phyloP scores from a whole-genome alignment of 2,329 filamentous ascomycete genomes.

The Grosmannia penicillata region DNA sequence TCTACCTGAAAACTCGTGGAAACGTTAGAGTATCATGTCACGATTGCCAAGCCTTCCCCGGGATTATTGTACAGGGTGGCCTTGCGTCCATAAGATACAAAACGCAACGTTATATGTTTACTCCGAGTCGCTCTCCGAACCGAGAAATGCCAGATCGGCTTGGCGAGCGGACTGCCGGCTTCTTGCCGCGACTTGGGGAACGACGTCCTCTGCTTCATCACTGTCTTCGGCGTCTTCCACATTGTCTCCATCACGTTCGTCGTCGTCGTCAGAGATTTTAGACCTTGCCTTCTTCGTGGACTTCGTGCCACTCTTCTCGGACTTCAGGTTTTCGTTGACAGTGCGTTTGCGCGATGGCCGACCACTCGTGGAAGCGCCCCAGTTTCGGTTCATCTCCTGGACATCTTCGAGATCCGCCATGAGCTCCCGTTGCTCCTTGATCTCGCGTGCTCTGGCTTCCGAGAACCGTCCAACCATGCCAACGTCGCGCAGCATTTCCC shows the following conservation, averaged over 20 bases:
- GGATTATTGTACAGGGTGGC: too few relatives aligned
- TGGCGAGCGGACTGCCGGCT: slow-evolving; percentile 31
- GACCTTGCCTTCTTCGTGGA: slow-evolving; percentile 16
- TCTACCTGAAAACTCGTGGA: too few relatives aligned
- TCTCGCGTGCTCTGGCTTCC: slow-evolving; percentile 66
- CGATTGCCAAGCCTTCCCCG: too few relatives aligned
- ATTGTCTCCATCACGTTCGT: slow-evolving; percentile 3
- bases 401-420: slow-evolving; percentile 73
- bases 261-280: slow-evolving; percentile 11
- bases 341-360: slow-evolving; percentile 25
- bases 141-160: slow-evolving; percentile 49
- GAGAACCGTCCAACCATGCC: slow-evolving; percentile 88
- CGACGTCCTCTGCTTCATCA: slow-evolving; percentile 9
- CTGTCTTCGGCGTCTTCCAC: neutral
- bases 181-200: slow-evolving; percentile 21
- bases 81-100: too few relatives aligned
- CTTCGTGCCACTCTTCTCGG: slow-evolving; percentile 23
- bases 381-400: slow-evolving; percentile 63
- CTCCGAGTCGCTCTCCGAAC: slow-evolving; percentile 44
- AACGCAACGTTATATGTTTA: too few relatives aligned
- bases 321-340: slow-evolving; percentile 11
- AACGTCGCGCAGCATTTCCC: slow-evolving; percentile 59
- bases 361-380: slow-evolving; percentile 44
- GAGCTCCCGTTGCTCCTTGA: slow-evolving; percentile 77
- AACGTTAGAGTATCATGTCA: too few relatives aligned